Conservation (phyloP, 2,329 filamentous ascomycete genomes). For the Colletotrichum cordylinicola region DNA sequence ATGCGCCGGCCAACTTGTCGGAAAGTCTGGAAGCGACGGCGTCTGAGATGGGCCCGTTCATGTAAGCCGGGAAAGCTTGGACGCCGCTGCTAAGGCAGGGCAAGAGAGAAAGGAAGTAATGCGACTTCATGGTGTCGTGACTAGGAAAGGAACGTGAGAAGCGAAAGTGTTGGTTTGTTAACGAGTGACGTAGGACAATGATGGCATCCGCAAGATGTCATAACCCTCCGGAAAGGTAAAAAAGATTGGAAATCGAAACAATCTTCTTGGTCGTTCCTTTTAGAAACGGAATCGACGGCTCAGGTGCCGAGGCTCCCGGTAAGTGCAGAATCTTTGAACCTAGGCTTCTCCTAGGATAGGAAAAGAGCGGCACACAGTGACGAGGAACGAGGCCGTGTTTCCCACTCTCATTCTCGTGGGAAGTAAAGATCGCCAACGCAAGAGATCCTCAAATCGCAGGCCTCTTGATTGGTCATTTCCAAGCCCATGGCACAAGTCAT, state of each 20-base stretch:
- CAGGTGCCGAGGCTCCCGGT: not conserved
- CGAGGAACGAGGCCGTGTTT: not conserved
- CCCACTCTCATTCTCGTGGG: not conserved
- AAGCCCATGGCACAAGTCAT: not conserved
- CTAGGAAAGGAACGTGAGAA: not conserved
- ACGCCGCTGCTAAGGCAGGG: constrained; percentile 6
- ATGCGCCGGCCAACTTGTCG: not conserved
- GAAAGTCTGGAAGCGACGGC: not conserved
- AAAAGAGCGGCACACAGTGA: not conserved
- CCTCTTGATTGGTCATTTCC: not conserved
- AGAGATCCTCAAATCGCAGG: not conserved
- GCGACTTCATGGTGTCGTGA: constrained; percentile 1
- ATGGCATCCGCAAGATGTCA: not conserved
- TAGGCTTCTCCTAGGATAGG: not conserved
- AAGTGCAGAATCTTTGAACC: not conserved
- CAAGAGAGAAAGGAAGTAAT: constrained; percentile 7
- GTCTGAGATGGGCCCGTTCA: constrained; percentile 10
- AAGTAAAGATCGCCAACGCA: not conserved
- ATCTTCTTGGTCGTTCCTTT: not conserved
- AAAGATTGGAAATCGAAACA: constrained; percentile 6
- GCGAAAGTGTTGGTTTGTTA: not conserved
- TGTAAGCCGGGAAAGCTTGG: constrained; percentile 18
- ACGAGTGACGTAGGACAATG: not conserved
- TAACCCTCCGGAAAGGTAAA: not conserved
- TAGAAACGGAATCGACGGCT: not conserved